A percentile compares a stretch with the other conserved stretches of the same genome.
Conservation (phyloP, 2,329 filamentous ascomycete species). For the Talaromyces albobiverticillius region DNA sequence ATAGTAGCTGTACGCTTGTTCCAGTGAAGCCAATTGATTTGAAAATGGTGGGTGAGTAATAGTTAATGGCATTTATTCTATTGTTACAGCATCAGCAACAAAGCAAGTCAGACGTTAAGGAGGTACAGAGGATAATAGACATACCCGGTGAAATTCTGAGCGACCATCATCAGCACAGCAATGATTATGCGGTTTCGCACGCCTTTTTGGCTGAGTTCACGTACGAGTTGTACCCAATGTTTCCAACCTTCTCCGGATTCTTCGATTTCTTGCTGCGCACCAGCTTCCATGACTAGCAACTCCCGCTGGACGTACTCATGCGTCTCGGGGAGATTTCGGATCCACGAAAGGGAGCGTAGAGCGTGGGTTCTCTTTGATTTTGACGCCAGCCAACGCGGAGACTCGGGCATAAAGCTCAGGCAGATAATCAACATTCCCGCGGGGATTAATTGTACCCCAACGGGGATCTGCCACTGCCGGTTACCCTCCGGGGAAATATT, state of each 20-base stretch:
- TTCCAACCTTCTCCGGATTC: slow-evolving; percentile 24
- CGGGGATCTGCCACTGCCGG: slow-evolving; percentile 57
- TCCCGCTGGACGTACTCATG: slow-evolving; percentile 55
- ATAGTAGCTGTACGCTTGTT: slow-evolving; percentile 48
- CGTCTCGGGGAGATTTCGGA: slow-evolving; percentile 52
- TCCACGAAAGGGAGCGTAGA: slow-evolving; percentile 49
- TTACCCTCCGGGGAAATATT: slow-evolving; percentile 32
- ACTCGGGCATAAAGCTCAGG: slow-evolving; percentile 60
- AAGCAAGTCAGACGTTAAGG: slow-evolving; percentile 63
- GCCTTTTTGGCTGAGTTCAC: slow-evolving; percentile 31
- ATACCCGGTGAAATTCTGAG: slow-evolving; percentile 50
- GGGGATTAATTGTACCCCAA: slow-evolving; percentile 61
- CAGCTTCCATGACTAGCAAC: slow-evolving; percentile 51
- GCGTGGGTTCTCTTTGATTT: slow-evolving; percentile 64
- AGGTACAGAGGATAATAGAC: too few species aligned
- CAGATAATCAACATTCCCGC: slow-evolving; percentile 56
- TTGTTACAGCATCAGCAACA: slow-evolving; percentile 63
- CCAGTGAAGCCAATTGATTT: slow-evolving; percentile 49
- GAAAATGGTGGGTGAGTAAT: slow-evolving; percentile 62
- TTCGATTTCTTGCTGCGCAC: slow-evolving; percentile 57
- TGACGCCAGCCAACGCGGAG: slow-evolving; percentile 64
- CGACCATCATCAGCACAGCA: slow-evolving; percentile 50
- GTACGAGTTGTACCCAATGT: slow-evolving; percentile 54
- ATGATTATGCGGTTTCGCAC: slow-evolving; percentile 52
- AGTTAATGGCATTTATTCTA: slow-evolving; percentile 57